Percentiles rank a stretch among this genome's conserved stretches.
These are phyloP conservation scores for Fusarium sacchari DNA, from an alignment of 2,329 filamentous ascomycete species.

Conservation along the genomic window DNA sequence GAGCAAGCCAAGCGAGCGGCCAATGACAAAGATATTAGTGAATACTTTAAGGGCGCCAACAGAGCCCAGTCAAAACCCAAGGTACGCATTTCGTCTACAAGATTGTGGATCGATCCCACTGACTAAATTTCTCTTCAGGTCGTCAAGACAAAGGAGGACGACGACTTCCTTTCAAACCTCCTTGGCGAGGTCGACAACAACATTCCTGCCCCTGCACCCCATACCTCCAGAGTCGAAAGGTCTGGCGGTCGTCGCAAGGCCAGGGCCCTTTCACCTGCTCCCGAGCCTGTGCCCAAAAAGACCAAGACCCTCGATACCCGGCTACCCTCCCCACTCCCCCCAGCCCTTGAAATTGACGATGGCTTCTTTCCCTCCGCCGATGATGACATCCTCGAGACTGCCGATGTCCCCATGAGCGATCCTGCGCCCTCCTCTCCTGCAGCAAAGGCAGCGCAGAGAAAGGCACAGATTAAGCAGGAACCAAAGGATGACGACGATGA, in stretches of 20 bases:
- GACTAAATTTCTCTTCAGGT: conserved; percentile 59
- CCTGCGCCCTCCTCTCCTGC: conserved; percentile 87
- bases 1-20: conserved; percentile 86
- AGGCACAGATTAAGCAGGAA: conserved; percentile 62
- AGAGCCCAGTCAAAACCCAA: conserved; percentile 80
- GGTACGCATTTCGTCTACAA: conserved; percentile 57
- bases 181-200: conserved; percentile 90
- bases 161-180: conserved; percentile 85
- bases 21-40: conserved; percentile 90
- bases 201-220: conserved; percentile 63
- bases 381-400: conserved; percentile 62
- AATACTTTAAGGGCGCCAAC: conserved; percentile 85
- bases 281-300: conserved; percentile 65
- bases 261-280: conserved; percentile 80
- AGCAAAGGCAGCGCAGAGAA: conserved; percentile 79
- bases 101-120: neutral
- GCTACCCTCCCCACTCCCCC: conserved; percentile 58
- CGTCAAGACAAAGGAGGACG: conserved; percentile 84
- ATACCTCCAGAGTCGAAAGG: conserved; percentile 71
- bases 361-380: conserved; percentile 64
- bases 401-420: conserved; percentile 82
- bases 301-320: conserved; percentile 63
- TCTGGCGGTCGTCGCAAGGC: conserved; percentile 81
- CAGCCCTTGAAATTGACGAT: conserved; percentile 61
- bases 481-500: conserved; percentile 75